Percentiles rank a stretch among this genome's conserved stretches.
Evolutionary conservation across 2,329 filamentous ascomycete genomes (phyloP).

Genomic region (Colletotrichum sp.): DNA sequence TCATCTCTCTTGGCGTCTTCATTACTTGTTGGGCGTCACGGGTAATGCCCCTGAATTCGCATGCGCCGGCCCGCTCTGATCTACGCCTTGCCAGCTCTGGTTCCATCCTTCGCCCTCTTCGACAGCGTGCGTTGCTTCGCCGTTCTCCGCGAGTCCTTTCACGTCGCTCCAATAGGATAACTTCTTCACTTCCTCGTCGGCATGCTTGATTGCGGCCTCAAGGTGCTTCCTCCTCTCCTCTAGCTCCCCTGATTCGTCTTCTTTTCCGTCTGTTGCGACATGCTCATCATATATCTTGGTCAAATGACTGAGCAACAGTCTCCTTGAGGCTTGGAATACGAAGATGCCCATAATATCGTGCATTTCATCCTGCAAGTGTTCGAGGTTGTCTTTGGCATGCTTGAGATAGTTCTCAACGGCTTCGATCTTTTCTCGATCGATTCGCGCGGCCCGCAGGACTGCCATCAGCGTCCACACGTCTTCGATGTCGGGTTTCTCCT

Average conservation of each 20-base stretch:
- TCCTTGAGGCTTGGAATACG: constrained; percentile 87
- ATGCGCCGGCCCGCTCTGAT: constrained; percentile 55
- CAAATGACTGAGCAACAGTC: constrained; percentile 75
- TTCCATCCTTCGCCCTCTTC: constrained; percentile 48
- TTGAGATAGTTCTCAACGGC: constrained; percentile 83
- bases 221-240: constrained; percentile 67
- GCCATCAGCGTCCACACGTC: constrained; percentile 74
- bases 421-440: constrained; percentile 92
- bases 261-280: constrained; percentile 53
- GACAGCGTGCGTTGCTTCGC: constrained; percentile 50
- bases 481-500: constrained; percentile 45
- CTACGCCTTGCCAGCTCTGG: constrained; percentile 55
- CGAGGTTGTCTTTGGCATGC: constrained; percentile 76
- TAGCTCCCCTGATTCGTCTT: constrained; percentile 34
- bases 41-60: constrained; percentile 29
- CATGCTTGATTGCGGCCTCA: constrained; percentile 75
- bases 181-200: constrained; percentile 79
- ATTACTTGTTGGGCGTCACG: constrained; percentile 2
- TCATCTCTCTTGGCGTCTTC: neutral
- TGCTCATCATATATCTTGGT: constrained; percentile 65
- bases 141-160: constrained; percentile 67
- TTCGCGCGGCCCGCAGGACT: constrained; percentile 70
- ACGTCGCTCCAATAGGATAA: constrained; percentile 91
- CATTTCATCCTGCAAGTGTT: constrained; percentile 77
- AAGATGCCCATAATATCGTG: constrained; percentile 86